Evolutionary conservation across 495 filamentous ascomycete genomes (phyloP).

Genomic region (Penicillium salamii): DNA sequence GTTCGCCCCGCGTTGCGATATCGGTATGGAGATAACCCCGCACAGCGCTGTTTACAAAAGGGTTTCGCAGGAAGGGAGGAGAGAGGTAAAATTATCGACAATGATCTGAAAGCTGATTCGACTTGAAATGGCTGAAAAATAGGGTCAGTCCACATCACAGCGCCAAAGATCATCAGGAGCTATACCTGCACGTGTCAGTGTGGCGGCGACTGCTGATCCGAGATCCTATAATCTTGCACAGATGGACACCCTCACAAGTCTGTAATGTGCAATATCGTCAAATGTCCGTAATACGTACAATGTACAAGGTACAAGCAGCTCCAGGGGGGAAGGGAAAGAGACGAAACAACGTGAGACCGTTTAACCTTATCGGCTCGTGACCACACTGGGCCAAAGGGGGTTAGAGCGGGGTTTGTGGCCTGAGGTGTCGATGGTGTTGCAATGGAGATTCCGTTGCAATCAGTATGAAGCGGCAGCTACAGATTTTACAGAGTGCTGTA

Average conservation of each 20-base stretch:
- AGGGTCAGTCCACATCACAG: background rate
- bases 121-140: background rate
- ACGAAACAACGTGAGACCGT: constrained; percentile 1
- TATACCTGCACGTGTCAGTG: constrained; percentile 13
- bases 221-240: too few relatives aligned
- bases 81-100: background rate
- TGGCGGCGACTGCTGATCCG: constrained; percentile 15
- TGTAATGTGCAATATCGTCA: background rate
- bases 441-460: too few relatives aligned
- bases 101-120: background rate
- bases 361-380: constrained; percentile 18
- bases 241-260: too few relatives aligned
- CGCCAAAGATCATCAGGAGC: background rate
- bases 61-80: background rate
- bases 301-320: background rate
- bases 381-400: constrained; percentile 22
- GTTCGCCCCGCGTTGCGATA: constrained; percentile 6
- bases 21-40: constrained; percentile 15
- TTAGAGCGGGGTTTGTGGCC: constrained; percentile 30
- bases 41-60: constrained; percentile 13
- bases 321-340: background rate
- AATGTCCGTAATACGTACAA: too few relatives aligned
- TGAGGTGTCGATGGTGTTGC: background rate
- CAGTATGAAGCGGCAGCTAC: too few relatives aligned
- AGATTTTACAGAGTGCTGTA: too few relatives aligned